Conservation (phyloP, 768 basidiomycete genomes). For the Mycena leptocephala region DNA sequence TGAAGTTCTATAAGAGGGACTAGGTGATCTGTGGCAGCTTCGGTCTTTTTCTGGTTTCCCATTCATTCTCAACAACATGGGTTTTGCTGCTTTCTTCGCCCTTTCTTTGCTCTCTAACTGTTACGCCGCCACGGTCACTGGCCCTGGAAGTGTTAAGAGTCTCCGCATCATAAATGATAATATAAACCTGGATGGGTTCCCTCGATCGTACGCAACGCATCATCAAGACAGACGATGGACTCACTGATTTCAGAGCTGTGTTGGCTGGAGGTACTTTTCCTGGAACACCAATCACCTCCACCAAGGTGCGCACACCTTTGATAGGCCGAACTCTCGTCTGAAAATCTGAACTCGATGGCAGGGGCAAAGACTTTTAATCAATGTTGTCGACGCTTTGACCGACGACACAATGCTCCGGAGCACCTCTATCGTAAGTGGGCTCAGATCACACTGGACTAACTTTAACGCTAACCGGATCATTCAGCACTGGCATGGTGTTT, state of each 20-base stretch:
- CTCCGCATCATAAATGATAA: conserved; percentile 49
- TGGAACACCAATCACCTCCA: conserved; percentile 57
- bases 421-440: conserved; percentile 54
- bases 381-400: conserved; percentile 55
- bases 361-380: conserved; percentile 53
- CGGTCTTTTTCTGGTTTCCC: background rate
- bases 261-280: conserved; percentile 55
- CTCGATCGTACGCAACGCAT: conserved; percentile 22
- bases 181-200: conserved; percentile 56
- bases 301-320: conserved; percentile 46
- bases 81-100: background rate
- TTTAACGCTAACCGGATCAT: background rate
- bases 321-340: background rate
- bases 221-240: background rate
- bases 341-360: background rate
- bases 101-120: conserved; percentile 10
- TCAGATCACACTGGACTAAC: background rate
- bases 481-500: conserved; percentile 43
- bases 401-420: conserved; percentile 56
- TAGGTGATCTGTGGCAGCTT: background rate
- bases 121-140: background rate
- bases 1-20: background rate
- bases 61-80: background rate
- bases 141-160: background rate
- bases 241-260: conserved; percentile 47